Conservation (phyloP, 2,329 filamentous ascomycete genomes). For the Penicillium occitanis region DNA sequence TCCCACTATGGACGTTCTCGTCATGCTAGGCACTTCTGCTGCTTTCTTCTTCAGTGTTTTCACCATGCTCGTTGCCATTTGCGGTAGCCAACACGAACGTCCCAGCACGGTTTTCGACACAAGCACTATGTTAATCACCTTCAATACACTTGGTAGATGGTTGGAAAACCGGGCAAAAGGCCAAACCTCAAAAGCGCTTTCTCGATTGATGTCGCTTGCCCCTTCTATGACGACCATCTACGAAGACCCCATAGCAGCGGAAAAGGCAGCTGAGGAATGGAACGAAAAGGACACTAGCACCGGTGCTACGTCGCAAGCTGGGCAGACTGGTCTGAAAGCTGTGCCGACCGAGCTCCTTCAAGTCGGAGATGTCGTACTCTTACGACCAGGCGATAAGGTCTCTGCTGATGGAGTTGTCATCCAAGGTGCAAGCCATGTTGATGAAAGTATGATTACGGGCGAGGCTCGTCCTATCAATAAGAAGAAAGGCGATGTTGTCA, state of each 20-base stretch:
- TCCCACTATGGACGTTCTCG: constrained; percentile 96
- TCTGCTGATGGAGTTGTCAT: constrained; percentile 87
- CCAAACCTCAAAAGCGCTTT: constrained; percentile 91
- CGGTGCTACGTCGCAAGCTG: constrained; percentile 21
- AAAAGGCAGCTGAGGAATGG: constrained; percentile 85
- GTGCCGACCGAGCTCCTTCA: constrained; percentile 94
- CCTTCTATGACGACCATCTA: constrained; percentile 98
- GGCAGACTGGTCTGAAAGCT: constrained; percentile 70
- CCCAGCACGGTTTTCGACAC: constrained; percentile 95
- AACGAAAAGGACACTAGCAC: constrained; percentile 26
- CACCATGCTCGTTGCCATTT: constrained; percentile 78
- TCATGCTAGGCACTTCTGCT: constrained; percentile 88
- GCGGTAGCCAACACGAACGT: constrained; percentile 71
- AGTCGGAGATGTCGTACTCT: constrained; percentile 87
- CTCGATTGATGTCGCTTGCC: constrained; percentile 89
- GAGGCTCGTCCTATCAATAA: constrained; percentile 96
- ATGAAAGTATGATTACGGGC: constrained; percentile 98
- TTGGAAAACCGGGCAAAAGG: constrained; percentile 94
- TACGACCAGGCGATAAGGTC: constrained; percentile 94
- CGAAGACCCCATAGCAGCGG: constrained; percentile 85
- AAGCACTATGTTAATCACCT: constrained; percentile 96
- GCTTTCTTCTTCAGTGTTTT: constrained; percentile 95
- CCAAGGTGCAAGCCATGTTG: constrained; percentile 86
- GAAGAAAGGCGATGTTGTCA: constrained; percentile 72
- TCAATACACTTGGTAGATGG: constrained; percentile 86